Evolutionary conservation across 805 yeast genomes (phyloP).

Genomic region (Dipodascopsis uninucleata): DNA sequence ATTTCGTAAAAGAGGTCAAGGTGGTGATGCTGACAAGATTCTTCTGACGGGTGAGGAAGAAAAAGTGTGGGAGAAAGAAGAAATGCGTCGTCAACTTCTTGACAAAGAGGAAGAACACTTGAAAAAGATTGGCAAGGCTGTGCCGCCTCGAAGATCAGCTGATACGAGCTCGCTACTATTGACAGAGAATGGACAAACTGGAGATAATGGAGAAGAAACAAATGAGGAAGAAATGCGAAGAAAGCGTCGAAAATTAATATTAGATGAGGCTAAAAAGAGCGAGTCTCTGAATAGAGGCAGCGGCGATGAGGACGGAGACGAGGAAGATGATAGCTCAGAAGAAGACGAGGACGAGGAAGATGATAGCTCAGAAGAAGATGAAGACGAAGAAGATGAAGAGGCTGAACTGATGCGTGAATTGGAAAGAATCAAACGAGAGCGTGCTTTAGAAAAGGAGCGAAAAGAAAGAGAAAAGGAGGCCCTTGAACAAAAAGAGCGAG

Average conservation of each 20-base stretch:
- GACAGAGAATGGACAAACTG: constrained; percentile 7
- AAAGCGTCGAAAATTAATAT: constrained; percentile 21
- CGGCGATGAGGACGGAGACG: constrained; percentile 17
- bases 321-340: constrained; percentile 11
- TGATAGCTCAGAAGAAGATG: constrained; percentile 27
- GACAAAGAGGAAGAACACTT: constrained; percentile 28
- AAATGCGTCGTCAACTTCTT: constrained; percentile 31
- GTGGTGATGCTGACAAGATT: constrained; percentile 33
- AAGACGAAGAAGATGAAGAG: constrained; percentile 36
- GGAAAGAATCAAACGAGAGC: constrained; percentile 36
- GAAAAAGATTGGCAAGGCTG: constrained; percentile 19
- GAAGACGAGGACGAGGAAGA: constrained; percentile 14
- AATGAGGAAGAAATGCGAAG: constrained; percentile 10
- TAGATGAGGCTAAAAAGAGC: constrained; percentile 24
- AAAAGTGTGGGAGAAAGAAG: constrained; percentile 23
- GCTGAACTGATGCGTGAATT: constrained; percentile 36
- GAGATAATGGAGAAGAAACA: constrained; percentile 7
- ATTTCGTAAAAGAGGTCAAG: constrained; percentile 40
- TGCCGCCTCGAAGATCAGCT: no score
- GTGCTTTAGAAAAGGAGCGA: constrained; percentile 32
- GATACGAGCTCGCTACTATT: constrained; percentile 5
- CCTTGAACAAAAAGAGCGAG: constrained; percentile 26
- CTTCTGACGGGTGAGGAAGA: constrained; percentile 8
- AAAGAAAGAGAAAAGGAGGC: constrained; percentile 27
- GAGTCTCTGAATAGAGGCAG: no score